A percentile compares a stretch with the other conserved stretches of the same genome.
Evolutionary conservation across 1,139 yeast genomes (phyloP).

Genomic region (Diutina neorugosa): DNA sequence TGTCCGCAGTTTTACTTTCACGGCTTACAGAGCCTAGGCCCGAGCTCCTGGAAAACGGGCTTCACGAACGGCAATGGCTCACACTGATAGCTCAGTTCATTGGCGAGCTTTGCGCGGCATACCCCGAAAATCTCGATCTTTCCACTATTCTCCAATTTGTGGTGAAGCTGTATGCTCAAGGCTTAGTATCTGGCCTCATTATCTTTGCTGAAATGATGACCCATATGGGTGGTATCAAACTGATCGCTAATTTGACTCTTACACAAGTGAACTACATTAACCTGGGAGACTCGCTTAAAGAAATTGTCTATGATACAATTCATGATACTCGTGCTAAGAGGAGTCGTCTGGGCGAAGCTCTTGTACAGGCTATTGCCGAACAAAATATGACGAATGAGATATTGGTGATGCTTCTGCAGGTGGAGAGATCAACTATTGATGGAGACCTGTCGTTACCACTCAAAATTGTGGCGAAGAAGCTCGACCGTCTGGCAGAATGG

Average conservation of each 20-base stretch:
- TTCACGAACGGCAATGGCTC: constrained; percentile 77
- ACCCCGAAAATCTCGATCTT: constrained; percentile 38
- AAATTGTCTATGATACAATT: constrained; percentile 47
- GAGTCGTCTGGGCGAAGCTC: constrained; percentile 35
- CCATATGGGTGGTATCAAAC: constrained; percentile 77
- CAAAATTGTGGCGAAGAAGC: constrained; percentile 58
- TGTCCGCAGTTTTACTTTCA: constrained; percentile 62
- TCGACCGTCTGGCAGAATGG: constrained; percentile 60
- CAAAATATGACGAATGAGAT: constrained; percentile 46
- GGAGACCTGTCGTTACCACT: constrained; percentile 30
- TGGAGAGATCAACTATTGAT: constrained; percentile 14
- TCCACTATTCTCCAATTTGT: constrained; percentile 47
- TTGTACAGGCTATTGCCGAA: constrained; percentile 36
- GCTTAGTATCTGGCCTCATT: constrained; percentile 56
- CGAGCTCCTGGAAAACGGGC: constrained; percentile 28
- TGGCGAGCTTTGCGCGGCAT: constrained; percentile 47
- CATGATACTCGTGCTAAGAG: constrained; percentile 45
- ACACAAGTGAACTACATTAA: constrained; percentile 58
- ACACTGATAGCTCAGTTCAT: constrained; percentile 60
- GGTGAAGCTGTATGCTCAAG: constrained; percentile 47
- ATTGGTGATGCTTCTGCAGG: constrained; percentile 47
- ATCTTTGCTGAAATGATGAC: constrained; percentile 58
- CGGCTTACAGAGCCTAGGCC: constrained; percentile 38
- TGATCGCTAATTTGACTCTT: constrained; percentile 49
- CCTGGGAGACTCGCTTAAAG: constrained; percentile 48